Base-by-base conservation (phyloP, 2,329 filamentous ascomycete species). In the Cladophialophora immunda region DNA sequence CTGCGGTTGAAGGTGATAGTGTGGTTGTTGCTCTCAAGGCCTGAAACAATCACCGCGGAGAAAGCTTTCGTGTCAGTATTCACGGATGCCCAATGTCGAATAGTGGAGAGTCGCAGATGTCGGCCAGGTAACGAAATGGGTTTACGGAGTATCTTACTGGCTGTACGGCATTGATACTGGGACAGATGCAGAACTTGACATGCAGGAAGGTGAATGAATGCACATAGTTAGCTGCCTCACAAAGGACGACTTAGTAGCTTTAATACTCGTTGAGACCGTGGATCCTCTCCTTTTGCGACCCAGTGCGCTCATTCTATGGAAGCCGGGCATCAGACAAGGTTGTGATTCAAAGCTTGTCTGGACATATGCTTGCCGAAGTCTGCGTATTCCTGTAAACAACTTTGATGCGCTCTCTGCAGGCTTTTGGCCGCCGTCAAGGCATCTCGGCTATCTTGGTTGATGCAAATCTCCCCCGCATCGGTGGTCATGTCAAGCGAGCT, bases 81-180 rank as follows among this genome's bases (percentile, higher is more conserved):
- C 25, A 19, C 27, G 27, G 22, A 36, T 27, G 30, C 22, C n/a
- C 15, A 30, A 32, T 5, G 22, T 50, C n/a, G 7, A 50, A 25
- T 4, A 50, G 22, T 27, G 19, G 45, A 27, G 45, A 50, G 27
- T 34, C 29, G 19, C 41, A 59, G 41, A 8, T 52, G 25, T 11
- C 8, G 11, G n/a, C 15, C 57, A 59, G 17, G 1, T 50, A 29
- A 52, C 15, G 17, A 50, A 50, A 34, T 32, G 41, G 30, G 17
- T 13, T 50, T 32, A 15, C 17, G 57, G 32, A 19, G 25, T 19
- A 59, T 50, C 57, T 15, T 59, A 47, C 17, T 59, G 15, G 57
- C 57, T 59, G 57, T 50, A 19, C 15, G 27, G 41, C 32, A 25
- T 41, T 36, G 38, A 50, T 32, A n/a, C 22, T 22, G 29, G 29